Percentiles rank a stretch among this genome's conserved stretches.
Conservation (phyloP, 441 rosid species). For the Bruguiera hainesii region DNA sequence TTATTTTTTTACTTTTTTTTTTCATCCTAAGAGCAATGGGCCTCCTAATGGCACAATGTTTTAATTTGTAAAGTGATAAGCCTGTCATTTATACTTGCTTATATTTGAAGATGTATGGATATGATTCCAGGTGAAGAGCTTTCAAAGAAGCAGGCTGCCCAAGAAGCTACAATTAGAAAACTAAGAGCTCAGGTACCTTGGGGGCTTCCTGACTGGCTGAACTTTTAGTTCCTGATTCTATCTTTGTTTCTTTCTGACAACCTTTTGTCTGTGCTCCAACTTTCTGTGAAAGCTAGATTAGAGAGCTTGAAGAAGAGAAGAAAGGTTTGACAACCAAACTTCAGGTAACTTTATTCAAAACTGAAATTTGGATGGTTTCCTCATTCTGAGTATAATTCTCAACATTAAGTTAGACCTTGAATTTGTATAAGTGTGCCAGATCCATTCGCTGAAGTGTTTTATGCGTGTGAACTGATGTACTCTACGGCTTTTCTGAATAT, state of each 20-base stretch:
- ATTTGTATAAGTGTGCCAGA: too few relatives aligned
- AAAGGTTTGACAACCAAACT: conserved; percentile 88
- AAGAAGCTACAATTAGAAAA: conserved; percentile 94
- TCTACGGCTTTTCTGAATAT: too few relatives aligned
- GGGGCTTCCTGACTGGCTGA: conserved; percentile 14
- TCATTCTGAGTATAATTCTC: too few relatives aligned
- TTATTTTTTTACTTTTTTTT: too few relatives aligned
- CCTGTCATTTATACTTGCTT: conserved; percentile 5
- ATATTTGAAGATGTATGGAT: conserved; percentile 15
- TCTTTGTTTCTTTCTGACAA: conserved; percentile 5
- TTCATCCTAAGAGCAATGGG: too few relatives aligned
- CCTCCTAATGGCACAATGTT: too few relatives aligned
- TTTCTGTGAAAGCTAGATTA: conserved; percentile 63
- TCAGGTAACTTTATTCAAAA: conserved; percentile 60
- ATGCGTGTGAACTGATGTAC: too few relatives aligned
- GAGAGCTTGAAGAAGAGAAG: conserved; percentile 98
- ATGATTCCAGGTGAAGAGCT: conserved; percentile 85
- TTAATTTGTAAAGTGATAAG: neutral
- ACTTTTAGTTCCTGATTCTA: neutral
- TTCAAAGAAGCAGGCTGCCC: conserved; percentile 97
- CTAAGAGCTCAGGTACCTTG: conserved; percentile 46
- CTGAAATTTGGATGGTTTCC: conserved; percentile 8
- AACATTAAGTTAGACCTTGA: too few relatives aligned
- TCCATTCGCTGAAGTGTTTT: neutral
- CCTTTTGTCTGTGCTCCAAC: conserved; percentile 26